Evolutionary conservation across 2,329 filamentous ascomycete genomes (phyloP).

Genomic region (Cladosporium sp.): DNA sequence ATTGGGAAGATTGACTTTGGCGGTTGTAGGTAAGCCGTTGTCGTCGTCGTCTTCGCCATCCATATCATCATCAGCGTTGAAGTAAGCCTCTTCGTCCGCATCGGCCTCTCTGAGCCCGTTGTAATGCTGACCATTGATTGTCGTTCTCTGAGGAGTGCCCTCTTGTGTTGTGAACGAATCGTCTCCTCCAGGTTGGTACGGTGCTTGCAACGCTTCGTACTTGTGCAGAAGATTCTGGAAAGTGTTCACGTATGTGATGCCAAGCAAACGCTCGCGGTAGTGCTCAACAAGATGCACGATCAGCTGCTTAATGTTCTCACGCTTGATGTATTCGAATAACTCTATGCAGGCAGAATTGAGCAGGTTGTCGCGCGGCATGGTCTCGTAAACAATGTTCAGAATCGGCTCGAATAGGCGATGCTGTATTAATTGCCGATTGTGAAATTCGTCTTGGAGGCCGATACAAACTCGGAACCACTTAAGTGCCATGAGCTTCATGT

Average conservation of each 20-base stretch:
- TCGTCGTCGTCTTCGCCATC: constrained; percentile 57
- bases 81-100: constrained; percentile 85
- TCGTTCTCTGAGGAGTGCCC: constrained; percentile 39
- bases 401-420: constrained; percentile 80
- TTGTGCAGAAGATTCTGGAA: constrained; percentile 71
- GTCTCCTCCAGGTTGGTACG: constrained; percentile 43
- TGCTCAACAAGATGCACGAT: constrained; percentile 80
- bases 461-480: constrained; percentile 91
- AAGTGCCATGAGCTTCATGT: constrained; percentile 82
- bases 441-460: constrained; percentile 83
- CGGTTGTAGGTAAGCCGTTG: constrained; percentile 26
- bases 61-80: constrained; percentile 82
- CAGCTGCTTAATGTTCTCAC: constrained; percentile 72
- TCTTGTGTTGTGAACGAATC: constrained; percentile 69
- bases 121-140: constrained; percentile 54
- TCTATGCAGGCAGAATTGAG: constrained; percentile 92
- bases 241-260: constrained; percentile 77
- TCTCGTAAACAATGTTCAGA: constrained; percentile 75
- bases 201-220: constrained; percentile 68
- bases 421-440: constrained; percentile 77
- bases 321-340: constrained; percentile 83
- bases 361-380: constrained; percentile 87
- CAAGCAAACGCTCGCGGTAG: constrained; percentile 71
- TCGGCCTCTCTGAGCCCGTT: constrained; percentile 78
- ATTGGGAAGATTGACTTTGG: constrained; percentile 47